These are phyloP conservation scores for Zoysia pacifica DNA, from an alignment of 176 grass and related monocot species.

Conservation along the genomic window DNA sequence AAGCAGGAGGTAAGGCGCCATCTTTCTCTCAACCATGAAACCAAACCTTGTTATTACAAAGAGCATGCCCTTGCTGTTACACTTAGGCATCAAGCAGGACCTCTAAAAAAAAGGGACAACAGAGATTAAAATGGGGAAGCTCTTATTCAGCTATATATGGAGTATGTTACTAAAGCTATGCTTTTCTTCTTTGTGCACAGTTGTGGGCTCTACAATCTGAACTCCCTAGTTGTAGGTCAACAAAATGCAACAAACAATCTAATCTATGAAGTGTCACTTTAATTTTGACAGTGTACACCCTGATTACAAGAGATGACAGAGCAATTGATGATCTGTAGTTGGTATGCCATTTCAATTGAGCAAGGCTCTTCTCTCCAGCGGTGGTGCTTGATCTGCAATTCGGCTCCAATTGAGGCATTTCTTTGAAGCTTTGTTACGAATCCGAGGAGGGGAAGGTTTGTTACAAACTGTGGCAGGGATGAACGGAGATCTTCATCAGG, in stretches of 20 bases:
- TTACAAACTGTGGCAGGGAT: too few species aligned
- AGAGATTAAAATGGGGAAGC: conserved; percentile 35
- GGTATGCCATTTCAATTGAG: too few species aligned
- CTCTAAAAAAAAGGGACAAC: not conserved
- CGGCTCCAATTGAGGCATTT: conserved; percentile 4
- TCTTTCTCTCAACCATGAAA: not conserved
- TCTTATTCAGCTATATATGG: conserved; percentile 49
- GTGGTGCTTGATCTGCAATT: conserved; percentile 21
- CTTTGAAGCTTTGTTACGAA: not conserved
- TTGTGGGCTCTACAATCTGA: conserved; percentile 44
- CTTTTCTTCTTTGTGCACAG: conserved; percentile 45
- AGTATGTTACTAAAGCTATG: not conserved
- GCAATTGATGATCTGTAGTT: conserved; percentile 16
- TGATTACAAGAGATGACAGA: conserved; percentile 38
- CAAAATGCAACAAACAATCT: conserved; percentile 46
- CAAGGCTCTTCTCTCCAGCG: too few species aligned
- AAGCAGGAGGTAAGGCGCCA: not conserved
- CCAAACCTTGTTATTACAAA: conserved; percentile 38
- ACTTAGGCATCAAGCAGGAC: conserved; percentile 3
- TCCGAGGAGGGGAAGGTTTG: too few species aligned
- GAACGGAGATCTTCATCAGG: too few species aligned
- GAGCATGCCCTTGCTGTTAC: conserved; percentile 15
- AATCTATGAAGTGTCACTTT: conserved; percentile 36
- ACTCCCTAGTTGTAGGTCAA: conserved; percentile 41
- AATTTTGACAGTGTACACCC: conserved; percentile 37